phyloP scores from a whole-genome alignment of 148 eudicot species.

The Rhododendron williamsianum region DNA sequence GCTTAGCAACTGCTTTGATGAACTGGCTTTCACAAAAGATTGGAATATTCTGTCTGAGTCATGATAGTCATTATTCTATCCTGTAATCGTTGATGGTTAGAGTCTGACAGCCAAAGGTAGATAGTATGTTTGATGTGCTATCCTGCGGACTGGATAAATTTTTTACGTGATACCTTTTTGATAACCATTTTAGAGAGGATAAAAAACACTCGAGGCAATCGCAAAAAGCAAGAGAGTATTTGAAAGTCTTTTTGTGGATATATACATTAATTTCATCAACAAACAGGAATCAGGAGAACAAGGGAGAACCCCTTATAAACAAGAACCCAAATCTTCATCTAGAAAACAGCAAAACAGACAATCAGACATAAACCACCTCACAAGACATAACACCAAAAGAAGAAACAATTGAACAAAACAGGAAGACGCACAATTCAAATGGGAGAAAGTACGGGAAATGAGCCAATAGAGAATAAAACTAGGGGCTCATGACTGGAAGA shows the following conservation, averaged over 20 bases:
- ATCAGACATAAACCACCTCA: background rate
- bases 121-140: background rate
- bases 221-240: background rate
- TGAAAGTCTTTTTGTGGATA: background rate
- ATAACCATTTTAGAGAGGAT: background rate
- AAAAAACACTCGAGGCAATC: background rate
- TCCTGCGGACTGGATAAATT: background rate
- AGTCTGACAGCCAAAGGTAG: background rate
- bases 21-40: background rate
- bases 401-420: background rate
- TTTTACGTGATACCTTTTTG: background rate
- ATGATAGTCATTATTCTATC: background rate
- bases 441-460: background rate
- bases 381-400: background rate
- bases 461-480: background rate
- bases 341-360: background rate
- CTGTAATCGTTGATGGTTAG: background rate
- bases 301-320: background rate
- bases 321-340: background rate
- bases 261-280: background rate
- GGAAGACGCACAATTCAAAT: background rate
- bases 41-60: background rate
- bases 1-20: background rate
- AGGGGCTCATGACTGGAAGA: background rate
- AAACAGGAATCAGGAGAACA: background rate